Percentiles rank a stretch among this genome's conserved stretches.
Conservation (phyloP, 257 asterid genomes). For the Leptodermis oblonga region DNA sequence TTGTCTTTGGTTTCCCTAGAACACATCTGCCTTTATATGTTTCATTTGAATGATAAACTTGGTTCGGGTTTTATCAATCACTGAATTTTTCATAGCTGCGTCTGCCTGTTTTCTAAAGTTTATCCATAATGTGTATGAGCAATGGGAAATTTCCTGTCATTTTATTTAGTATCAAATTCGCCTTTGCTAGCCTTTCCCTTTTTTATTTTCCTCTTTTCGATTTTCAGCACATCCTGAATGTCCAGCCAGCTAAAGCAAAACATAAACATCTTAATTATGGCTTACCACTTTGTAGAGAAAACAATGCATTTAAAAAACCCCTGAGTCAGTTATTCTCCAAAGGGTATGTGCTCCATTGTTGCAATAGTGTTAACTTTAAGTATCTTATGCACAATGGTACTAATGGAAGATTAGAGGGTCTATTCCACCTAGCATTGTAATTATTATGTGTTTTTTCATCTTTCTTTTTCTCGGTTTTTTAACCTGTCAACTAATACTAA, state of each 20-base stretch:
- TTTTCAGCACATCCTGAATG: background rate
- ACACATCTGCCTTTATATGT: background rate
- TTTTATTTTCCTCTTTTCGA: background rate
- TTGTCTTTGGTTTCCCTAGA: background rate
- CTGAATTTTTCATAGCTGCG: background rate
- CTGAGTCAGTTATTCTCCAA: background rate
- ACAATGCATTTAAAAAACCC: background rate
- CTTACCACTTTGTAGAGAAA: background rate
- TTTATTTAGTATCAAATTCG: background rate
- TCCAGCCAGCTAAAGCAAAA: slow-evolving; percentile 1
- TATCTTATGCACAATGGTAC: background rate
- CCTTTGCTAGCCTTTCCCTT: background rate
- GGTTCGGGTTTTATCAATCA: background rate
- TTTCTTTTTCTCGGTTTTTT: background rate
- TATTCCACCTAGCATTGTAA: background rate
- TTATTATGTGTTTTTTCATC: background rate
- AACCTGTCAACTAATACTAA: background rate
- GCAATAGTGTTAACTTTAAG: background rate
- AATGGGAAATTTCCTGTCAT: background rate
- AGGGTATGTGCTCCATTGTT: background rate
- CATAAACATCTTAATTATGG: background rate
- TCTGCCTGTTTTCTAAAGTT: background rate
- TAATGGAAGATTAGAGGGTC: background rate
- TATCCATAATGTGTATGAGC: background rate
- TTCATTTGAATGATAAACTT: background rate